A percentile compares a stretch with the other conserved stretches of the same genome.
phyloP scores from a whole-genome alignment of 1,284 basidiomycete species.

The Apiotrichum veenhuisii region DNA sequence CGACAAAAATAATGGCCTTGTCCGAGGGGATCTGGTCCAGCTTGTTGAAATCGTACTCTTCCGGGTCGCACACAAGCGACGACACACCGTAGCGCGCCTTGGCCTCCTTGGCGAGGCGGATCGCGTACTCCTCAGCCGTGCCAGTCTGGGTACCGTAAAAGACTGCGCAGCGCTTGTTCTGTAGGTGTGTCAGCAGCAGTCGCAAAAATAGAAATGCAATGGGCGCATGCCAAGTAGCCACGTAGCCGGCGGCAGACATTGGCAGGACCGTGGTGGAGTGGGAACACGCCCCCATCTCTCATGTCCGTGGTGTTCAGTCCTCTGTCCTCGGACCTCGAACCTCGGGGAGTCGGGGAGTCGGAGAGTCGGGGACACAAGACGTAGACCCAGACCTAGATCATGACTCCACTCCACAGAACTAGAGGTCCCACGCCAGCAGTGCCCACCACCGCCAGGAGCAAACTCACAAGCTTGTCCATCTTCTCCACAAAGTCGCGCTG shows the following conservation, averaged over 20 bases:
- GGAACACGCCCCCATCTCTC: too few relatives aligned
- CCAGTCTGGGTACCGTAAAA: slow-evolving; percentile 97
- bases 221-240: too few relatives aligned
- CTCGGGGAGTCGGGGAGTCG: too few relatives aligned
- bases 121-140: slow-evolving; percentile 92
- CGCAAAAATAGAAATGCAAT: not conserved
- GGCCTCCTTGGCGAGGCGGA: slow-evolving; percentile 87
- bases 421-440: too few relatives aligned
- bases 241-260: too few relatives aligned
- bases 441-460: too few relatives aligned
- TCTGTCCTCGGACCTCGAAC: too few relatives aligned
- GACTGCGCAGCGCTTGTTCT: slow-evolving; percentile 93
- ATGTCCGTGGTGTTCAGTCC: too few relatives aligned
- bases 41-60: slow-evolving; percentile 96
- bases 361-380: too few relatives aligned
- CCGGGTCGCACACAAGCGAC: slow-evolving; percentile 89
- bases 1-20: slow-evolving; percentile 76
- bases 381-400: too few relatives aligned
- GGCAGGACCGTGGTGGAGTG: too few relatives aligned
- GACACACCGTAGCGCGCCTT: slow-evolving; percentile 90
- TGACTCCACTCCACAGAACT: too few relatives aligned
- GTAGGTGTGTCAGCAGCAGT: slow-evolving; percentile 5
- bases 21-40: slow-evolving; percentile 86
- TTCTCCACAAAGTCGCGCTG: slow-evolving; percentile 84
- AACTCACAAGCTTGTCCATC: slow-evolving; percentile 80